Percentiles rank a stretch among this genome's conserved stretches.
Evolutionary conservation across 2,329 filamentous ascomycete genomes (phyloP).

Genomic region (Ophiostoma pallidulum): DNA sequence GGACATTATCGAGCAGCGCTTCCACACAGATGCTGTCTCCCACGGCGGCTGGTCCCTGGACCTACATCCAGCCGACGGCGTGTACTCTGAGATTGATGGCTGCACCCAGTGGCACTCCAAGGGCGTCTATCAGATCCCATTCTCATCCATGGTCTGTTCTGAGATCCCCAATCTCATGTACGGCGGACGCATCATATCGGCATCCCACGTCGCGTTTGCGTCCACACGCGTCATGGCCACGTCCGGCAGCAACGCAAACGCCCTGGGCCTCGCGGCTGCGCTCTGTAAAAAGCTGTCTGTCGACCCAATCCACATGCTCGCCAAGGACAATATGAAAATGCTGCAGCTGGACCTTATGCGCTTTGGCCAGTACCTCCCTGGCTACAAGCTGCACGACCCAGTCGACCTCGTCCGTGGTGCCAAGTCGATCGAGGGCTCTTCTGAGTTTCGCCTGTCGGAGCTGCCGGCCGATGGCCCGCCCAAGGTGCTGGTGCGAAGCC

Average conservation of each 20-base stretch:
- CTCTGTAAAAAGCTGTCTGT: conserved; percentile 17
- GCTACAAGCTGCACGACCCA: conserved; percentile 19
- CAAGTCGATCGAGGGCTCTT: conserved; percentile 6
- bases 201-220: conserved; percentile 19
- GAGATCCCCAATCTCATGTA: conserved; percentile 21
- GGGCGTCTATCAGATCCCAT: conserved; percentile 20
- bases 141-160: conserved; percentile 20
- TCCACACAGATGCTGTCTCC: conserved; percentile 19
- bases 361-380: conserved; percentile 19
- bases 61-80: conserved; percentile 20
- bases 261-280: conserved; percentile 17
- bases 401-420: conserved; percentile 15
- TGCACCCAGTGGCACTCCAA: conserved; percentile 21
- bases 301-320: conserved; percentile 18
- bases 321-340: conserved; percentile 19
- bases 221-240: conserved; percentile 22
- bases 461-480: conserved; percentile 19
- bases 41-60: conserved; percentile 21
- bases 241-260: conserved; percentile 19
- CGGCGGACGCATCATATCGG: conserved; percentile 20
- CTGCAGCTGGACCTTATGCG: conserved; percentile 20
- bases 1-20: conserved; percentile 21
- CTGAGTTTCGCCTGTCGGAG: conserved; percentile 14
- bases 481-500: conserved; percentile 19
- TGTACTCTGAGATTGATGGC: conserved; percentile 21